phyloP scores from a whole-genome alignment of 225 moss, liverwort and hornwort genomes.

The Marchantia paleacea region DNA sequence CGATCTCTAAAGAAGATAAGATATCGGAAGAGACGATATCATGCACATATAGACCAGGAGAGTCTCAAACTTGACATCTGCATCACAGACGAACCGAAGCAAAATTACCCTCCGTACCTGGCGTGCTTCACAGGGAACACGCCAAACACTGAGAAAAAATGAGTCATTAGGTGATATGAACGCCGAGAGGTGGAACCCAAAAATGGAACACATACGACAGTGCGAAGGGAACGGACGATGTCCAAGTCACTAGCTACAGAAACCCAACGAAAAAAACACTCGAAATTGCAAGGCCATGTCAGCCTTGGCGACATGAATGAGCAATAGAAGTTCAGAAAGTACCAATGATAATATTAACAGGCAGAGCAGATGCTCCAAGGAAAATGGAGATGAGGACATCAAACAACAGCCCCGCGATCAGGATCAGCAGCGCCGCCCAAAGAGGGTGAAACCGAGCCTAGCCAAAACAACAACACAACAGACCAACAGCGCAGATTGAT shows the following conservation, averaged over 20 bases:
- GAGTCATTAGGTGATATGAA: too few species aligned
- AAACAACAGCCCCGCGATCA: constrained; percentile 81
- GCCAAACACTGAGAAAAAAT: too few species aligned
- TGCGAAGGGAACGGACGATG: background rate
- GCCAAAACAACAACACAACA: constrained; percentile 51
- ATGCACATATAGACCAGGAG: background rate
- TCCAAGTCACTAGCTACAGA: background rate
- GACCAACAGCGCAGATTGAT: constrained; percentile 41
- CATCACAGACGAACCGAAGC: background rate
- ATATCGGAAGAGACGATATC: background rate
- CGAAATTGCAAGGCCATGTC: constrained; percentile 26
- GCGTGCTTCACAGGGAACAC: constrained; percentile 1
- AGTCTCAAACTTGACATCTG: background rate
- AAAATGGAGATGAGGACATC: constrained; percentile 95
- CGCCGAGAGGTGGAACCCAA: background rate
- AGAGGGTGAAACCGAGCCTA: constrained; percentile 81
- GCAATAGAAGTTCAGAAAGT: constrained; percentile 58
- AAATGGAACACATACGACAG: background rate
- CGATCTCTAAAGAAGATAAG: background rate
- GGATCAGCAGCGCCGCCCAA: constrained; percentile 88
- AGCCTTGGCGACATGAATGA: constrained; percentile 40
- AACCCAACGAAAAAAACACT: background rate
- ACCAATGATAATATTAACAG: constrained; percentile 93
- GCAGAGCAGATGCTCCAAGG: constrained; percentile 84
- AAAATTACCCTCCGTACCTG: background rate